These are phyloP conservation scores for Nakaseomyces uthaithaninus DNA, from an alignment of 1,139 yeast genomes.

Conservation along the genomic window DNA sequence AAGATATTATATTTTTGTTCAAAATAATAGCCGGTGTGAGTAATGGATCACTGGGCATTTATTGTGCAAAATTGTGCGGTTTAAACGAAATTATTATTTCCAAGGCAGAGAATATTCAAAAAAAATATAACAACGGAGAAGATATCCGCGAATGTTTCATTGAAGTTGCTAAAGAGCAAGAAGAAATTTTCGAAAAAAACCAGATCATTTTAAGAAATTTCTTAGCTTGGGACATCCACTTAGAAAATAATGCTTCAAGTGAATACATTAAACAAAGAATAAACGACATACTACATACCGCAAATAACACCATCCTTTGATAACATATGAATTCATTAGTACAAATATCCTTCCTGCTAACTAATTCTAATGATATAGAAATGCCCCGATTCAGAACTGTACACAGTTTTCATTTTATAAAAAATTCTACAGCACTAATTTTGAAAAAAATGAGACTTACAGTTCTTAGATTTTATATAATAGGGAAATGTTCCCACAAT, in stretches of 20 bases:
- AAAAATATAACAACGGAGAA: constrained; percentile 16
- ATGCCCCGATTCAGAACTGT: too few relatives aligned
- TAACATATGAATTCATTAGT: too few relatives aligned
- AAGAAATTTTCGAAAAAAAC: constrained; percentile 15
- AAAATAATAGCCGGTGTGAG: constrained; percentile 32
- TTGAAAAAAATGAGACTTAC: too few relatives aligned
- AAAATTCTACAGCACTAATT: too few relatives aligned
- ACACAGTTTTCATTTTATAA: too few relatives aligned
- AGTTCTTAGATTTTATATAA: too few relatives aligned
- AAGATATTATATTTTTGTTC: constrained; percentile 33
- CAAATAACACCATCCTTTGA: neutral
- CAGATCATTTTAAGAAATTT: constrained; percentile 29
- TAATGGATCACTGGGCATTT: constrained; percentile 34
- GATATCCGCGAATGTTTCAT: constrained; percentile 20
- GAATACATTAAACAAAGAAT: constrained; percentile 6
- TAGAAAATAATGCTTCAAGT: constrained; percentile 10
- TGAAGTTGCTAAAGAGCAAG: constrained; percentile 17
- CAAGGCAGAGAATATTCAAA: constrained; percentile 29
- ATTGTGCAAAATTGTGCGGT: constrained; percentile 37
- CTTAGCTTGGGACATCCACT: constrained; percentile 30
- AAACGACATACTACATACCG: neutral
- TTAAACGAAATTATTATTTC: constrained; percentile 27
- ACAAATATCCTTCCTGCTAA: too few relatives aligned
- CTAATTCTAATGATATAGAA: too few relatives aligned
- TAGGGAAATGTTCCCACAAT: too few relatives aligned